Conservation (phyloP, 257 asterid species). For the Leonotis leonurus region DNA sequence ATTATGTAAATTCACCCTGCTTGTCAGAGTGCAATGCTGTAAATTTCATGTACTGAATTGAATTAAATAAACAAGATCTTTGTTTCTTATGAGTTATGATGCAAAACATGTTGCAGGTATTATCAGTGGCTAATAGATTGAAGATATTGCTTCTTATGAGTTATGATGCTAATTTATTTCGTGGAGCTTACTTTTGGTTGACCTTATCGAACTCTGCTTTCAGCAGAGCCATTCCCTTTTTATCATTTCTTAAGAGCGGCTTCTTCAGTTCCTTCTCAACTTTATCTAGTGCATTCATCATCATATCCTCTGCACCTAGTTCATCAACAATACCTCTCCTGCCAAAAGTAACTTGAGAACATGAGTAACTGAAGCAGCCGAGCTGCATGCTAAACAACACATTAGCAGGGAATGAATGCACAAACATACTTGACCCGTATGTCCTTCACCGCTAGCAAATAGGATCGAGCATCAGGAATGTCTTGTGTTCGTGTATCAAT, state of each 20-base stretch:
- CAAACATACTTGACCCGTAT: conserved; percentile 74
- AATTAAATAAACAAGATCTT: not conserved
- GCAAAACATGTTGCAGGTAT: not conserved
- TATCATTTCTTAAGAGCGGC: conserved; percentile 84
- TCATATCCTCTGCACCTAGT: conserved; percentile 77
- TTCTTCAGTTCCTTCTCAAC: conserved; percentile 82
- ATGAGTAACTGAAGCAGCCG: conserved; percentile 4
- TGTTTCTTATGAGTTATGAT: too few species aligned
- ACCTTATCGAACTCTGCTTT: conserved; percentile 74
- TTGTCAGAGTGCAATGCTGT: conserved; percentile 3
- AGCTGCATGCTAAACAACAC: conserved; percentile 9
- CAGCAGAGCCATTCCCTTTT: conserved; percentile 82
- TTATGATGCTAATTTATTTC: conserved; percentile 5
- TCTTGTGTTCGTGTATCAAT: conserved; percentile 63
- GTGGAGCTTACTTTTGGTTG: conserved; percentile 75
- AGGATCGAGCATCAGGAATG: conserved; percentile 89
- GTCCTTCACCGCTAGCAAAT: conserved; percentile 68
- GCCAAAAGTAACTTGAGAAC: conserved; percentile 17
- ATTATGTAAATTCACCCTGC: not conserved
- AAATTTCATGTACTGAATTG: not conserved
- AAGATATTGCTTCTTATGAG: not conserved
- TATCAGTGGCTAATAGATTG: not conserved
- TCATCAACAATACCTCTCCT: conserved; percentile 85
- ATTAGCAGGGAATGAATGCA: conserved; percentile 4
- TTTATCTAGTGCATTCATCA: conserved; percentile 76